phyloP scores from a whole-genome alignment of 306 rosid species.

The Benincasa hispida region DNA sequence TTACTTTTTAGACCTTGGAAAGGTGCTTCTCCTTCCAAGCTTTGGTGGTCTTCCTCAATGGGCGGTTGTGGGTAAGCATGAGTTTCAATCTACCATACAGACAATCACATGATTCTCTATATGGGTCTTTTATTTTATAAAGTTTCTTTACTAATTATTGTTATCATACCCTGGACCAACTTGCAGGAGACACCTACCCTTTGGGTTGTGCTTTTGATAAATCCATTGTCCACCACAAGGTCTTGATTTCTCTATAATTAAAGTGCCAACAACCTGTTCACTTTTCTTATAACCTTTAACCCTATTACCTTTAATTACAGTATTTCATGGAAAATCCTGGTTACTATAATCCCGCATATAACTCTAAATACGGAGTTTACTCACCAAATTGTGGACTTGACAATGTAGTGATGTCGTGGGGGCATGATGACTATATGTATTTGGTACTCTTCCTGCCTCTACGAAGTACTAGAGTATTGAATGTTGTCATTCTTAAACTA shows the following conservation, averaged over 20 bases:
- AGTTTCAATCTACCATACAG: not conserved
- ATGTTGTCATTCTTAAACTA: not conserved
- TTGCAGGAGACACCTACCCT: constrained; percentile 66
- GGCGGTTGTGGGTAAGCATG: constrained; percentile 61
- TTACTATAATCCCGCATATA: constrained; percentile 32
- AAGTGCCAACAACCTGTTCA: not conserved
- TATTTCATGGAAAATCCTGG: constrained; percentile 56
- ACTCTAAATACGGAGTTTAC: constrained; percentile 57
- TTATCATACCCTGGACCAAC: not conserved
- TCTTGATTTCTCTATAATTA: constrained; percentile 2
- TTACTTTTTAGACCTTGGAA: constrained; percentile 49
- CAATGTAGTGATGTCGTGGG: constrained; percentile 86
- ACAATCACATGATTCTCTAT: not conserved
- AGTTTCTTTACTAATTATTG: not conserved
- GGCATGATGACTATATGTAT: constrained; percentile 88
- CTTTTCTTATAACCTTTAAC: constrained; percentile 4
- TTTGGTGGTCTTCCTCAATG: constrained; percentile 86
- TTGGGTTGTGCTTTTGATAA: constrained; percentile 74
- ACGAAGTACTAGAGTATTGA: not conserved
- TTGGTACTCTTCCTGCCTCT: constrained; percentile 28
- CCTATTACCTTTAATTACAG: constrained; percentile 16
- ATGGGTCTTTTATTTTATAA: not conserved
- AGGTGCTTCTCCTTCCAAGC: constrained; percentile 73
- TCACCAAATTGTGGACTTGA: constrained; percentile 56
- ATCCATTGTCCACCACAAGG: constrained; percentile 68